Evolutionary conservation across 257 asterid genomes (phyloP).

Genomic region (Thymus mandschuricus): DNA sequence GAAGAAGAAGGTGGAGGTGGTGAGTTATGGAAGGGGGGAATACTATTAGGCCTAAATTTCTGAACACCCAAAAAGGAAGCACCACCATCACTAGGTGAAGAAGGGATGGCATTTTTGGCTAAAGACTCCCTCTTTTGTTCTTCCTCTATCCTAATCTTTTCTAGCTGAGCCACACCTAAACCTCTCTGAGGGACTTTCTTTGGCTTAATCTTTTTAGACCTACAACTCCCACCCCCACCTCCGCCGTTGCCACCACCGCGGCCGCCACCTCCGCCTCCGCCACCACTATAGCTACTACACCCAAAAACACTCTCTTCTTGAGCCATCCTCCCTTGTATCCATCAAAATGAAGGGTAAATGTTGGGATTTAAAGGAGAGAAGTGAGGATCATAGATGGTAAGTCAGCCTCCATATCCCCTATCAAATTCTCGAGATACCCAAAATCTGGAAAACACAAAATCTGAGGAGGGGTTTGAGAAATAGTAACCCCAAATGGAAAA

Average conservation of each 20-base stretch:
- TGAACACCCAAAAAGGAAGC: conserved; percentile 33
- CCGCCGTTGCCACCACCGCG: background rate
- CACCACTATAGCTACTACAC: conserved; percentile 32
- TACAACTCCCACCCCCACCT: conserved; percentile 27
- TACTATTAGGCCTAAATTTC: conserved; percentile 39
- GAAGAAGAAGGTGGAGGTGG: conserved; percentile 33
- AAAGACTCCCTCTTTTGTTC: conserved; percentile 62
- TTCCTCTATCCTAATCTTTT: conserved; percentile 77
- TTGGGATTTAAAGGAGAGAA: conserved; percentile 44
- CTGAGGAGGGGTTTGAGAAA: conserved; percentile 36
- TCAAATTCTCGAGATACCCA: conserved; percentile 42
- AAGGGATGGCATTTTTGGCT: conserved; percentile 32
- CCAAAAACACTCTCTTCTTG: conserved; percentile 57
- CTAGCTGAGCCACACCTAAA: conserved; percentile 93
- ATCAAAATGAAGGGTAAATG: conserved; percentile 43
- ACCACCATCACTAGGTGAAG: background rate
- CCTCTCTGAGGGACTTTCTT: conserved; percentile 92
- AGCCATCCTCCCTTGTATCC: conserved; percentile 59
- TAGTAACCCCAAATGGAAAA: conserved; percentile 36
- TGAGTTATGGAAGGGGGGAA: conserved; percentile 38
- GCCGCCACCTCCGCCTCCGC: conserved; percentile 14
- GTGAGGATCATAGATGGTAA: conserved; percentile 39
- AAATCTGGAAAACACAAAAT: conserved; percentile 46
- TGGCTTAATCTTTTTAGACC: conserved; percentile 63
- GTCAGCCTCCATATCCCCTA: conserved; percentile 45